Conservation (phyloP, 768 basidiomycete species). For the Psilocybe cyanescens region DNA sequence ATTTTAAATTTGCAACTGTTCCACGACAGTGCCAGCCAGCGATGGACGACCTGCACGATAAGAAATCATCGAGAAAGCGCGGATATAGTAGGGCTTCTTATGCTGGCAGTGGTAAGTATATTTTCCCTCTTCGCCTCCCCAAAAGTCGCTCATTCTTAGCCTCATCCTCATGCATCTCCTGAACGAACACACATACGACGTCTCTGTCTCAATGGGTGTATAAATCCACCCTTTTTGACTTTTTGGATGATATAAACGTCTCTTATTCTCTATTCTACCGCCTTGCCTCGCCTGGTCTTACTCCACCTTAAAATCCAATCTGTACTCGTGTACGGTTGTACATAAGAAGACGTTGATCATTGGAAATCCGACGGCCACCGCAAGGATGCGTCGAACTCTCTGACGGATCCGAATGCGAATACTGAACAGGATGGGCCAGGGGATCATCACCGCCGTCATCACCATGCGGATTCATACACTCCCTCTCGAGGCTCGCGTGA, state of each 20-base stretch:
- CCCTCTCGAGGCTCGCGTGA: not conserved
- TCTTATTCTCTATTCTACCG: too few species aligned
- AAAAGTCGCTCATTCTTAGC: slow-evolving; percentile 19
- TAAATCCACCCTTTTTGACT: not conserved
- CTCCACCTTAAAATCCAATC: not conserved
- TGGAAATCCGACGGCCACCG: not conserved
- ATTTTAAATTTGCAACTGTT: slow-evolving; percentile 2
- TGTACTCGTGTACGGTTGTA: too few species aligned
- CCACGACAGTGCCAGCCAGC: not conserved
- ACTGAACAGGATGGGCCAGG: not conserved
- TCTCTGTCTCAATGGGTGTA: slow-evolving; percentile 3
- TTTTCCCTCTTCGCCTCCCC: too few species aligned
- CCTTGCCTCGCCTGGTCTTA: not conserved
- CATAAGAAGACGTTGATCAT: not conserved
- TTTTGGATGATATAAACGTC: not conserved
- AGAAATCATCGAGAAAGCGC: not conserved
- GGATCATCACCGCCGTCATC: not conserved
- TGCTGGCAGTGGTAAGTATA: slow-evolving; percentile 10
- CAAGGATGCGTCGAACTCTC: not conserved
- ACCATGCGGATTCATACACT: not conserved
- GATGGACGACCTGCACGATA: not conserved
- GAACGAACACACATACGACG: slow-evolving; percentile 8
- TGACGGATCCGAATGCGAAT: not conserved
- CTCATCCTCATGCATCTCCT: slow-evolving; percentile 10
- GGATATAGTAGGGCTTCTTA: not conserved